These are phyloP conservation scores for Monsonia emarginata DNA, from an alignment of 441 rosid genomes.

Conservation along the genomic window DNA sequence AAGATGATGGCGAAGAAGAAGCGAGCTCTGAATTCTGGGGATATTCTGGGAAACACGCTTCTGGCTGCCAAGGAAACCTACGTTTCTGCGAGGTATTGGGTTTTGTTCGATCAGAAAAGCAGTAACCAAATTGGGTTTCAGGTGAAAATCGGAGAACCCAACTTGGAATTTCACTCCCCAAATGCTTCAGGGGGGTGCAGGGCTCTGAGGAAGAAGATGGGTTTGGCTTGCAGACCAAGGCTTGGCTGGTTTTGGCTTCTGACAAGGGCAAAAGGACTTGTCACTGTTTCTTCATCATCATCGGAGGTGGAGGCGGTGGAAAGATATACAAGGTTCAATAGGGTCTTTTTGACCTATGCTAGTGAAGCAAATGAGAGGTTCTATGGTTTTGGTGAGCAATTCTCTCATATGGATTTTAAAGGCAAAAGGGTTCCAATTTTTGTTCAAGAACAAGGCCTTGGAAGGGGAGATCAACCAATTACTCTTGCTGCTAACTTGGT, in stretches of 20 bases:
- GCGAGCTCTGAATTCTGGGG: slow-evolving; percentile 13
- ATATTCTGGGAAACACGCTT: slow-evolving; percentile 10
- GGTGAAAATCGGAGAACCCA: slow-evolving; percentile 31
- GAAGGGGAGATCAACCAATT: slow-evolving; percentile 70
- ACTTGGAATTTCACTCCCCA: slow-evolving; percentile 17
- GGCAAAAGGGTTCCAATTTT: slow-evolving; percentile 58
- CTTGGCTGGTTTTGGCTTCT: slow-evolving; percentile 27
- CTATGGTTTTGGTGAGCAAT: slow-evolving; percentile 65
- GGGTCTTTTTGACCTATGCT: slow-evolving; percentile 43
- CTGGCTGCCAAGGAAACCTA: slow-evolving; percentile 13
- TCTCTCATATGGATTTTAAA: slow-evolving; percentile 60
- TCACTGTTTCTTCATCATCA: slow-evolving; percentile 25
- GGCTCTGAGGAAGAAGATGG: slow-evolving; percentile 26
- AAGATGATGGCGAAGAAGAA: slow-evolving; percentile 15
- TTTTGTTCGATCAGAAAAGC: slow-evolving; percentile 41
- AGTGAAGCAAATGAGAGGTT: slow-evolving; percentile 49
- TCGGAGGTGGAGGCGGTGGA: slow-evolving; percentile 29
- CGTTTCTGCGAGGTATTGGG: slow-evolving; percentile 36
- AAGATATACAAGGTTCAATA: slow-evolving; percentile 31
- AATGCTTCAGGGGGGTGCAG: slow-evolving; percentile 15
- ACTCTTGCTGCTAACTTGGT: slow-evolving; percentile 62
- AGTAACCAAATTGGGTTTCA: slow-evolving; percentile 39
- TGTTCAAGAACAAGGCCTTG: slow-evolving; percentile 74
- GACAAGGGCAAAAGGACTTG: slow-evolving; percentile 30
- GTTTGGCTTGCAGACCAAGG: slow-evolving; percentile 25